Conservation (phyloP, 148 eudicot genomes). For the Rhododendron henanense region DNA sequence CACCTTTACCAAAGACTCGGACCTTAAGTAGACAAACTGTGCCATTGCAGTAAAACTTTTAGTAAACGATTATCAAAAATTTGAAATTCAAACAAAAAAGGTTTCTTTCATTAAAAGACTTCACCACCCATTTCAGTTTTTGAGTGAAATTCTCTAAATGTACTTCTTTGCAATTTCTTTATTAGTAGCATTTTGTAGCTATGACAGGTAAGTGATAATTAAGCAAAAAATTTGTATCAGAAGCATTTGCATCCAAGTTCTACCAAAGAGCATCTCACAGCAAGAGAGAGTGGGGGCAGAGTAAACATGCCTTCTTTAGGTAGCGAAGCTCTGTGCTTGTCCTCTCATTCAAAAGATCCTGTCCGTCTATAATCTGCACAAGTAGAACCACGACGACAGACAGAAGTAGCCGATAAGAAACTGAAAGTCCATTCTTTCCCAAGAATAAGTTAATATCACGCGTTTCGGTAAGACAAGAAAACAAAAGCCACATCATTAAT, state of each 20-base stretch:
- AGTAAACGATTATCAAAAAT: not conserved
- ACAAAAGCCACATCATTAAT: not conserved
- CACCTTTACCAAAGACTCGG: not conserved
- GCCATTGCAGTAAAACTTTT: not conserved
- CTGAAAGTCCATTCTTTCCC: not conserved
- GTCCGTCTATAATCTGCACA: constrained; percentile 80
- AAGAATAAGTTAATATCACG: not conserved
- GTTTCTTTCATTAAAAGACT: not conserved
- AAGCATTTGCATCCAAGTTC: not conserved
- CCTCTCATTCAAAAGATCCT: constrained; percentile 86
- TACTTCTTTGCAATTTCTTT: not conserved
- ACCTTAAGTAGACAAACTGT: not conserved
- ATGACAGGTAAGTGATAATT: not conserved
- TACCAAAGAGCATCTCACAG: not conserved
- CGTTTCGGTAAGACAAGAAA: not conserved
- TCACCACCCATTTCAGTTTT: not conserved
- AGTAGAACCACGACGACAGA: not conserved
- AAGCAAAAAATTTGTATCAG: not conserved
- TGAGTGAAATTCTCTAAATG: not conserved
- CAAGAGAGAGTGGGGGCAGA: not conserved
- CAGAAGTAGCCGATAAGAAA: not conserved
- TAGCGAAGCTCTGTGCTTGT: constrained; percentile 76
- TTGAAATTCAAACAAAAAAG: not conserved
- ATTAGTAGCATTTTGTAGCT: not conserved
- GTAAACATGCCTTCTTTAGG: constrained; percentile 65